Percentiles rank a stretch among this genome's conserved stretches.
Conservation (phyloP, 2,329 filamentous ascomycete species). For the Penicillium sp. region DNA sequence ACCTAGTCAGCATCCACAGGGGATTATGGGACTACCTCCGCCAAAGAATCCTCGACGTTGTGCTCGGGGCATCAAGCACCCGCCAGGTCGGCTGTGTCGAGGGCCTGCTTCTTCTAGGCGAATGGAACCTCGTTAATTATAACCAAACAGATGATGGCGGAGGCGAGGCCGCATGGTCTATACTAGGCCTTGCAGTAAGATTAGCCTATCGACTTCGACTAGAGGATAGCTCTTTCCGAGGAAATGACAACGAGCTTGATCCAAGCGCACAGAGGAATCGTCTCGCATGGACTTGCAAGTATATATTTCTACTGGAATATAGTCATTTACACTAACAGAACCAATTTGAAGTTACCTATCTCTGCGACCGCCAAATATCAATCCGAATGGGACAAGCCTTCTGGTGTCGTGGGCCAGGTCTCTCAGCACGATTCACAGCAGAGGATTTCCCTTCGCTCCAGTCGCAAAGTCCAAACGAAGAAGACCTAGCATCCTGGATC, state of each 20-base stretch:
- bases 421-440: slow-evolving; percentile 20
- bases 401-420: slow-evolving; percentile 27
- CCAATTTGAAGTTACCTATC: slow-evolving; percentile 23
- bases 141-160: background rate
- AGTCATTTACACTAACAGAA: too few species aligned
- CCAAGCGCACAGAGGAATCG: background rate
- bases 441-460: slow-evolving; percentile 22
- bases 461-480: background rate
- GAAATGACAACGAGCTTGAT: background rate
- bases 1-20: background rate
- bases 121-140: slow-evolving; percentile 4
- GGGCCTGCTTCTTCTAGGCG: slow-evolving; percentile 4
- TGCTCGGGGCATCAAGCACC: background rate
- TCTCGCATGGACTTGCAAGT: slow-evolving; percentile 1
- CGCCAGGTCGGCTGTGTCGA: slow-evolving; percentile 2
- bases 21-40: slow-evolving; percentile 4
- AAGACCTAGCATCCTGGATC: slow-evolving; percentile 11
- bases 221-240: slow-evolving; percentile 2
- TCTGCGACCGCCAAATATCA: slow-evolving; percentile 27
- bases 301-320: too few species aligned
- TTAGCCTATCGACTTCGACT: slow-evolving; percentile 8
- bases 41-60: slow-evolving; percentile 4
- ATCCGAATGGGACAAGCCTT: slow-evolving; percentile 30
- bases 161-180: slow-evolving; percentile 6
- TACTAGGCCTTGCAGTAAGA: slow-evolving; percentile 4